A percentile compares a stretch with the other conserved stretches of the same genome.
Conservation (phyloP, 768 basidiomycete genomes). For the Hydnum rufescens region DNA sequence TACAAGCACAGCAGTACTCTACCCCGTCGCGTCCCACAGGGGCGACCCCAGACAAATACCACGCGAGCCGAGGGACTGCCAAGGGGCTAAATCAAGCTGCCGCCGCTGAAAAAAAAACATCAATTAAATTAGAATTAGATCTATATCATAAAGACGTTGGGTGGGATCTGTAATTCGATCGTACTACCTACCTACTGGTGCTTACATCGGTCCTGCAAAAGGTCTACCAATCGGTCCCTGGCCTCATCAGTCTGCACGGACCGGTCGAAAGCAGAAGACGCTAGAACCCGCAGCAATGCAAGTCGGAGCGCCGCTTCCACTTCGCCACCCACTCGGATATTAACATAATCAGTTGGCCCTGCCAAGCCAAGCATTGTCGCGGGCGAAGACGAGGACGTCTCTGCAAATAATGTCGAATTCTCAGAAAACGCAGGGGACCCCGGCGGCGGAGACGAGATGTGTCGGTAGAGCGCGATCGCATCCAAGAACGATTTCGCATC, state of each 20-base stretch:
- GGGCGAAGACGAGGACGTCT: constrained; percentile 1
- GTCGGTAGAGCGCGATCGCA: not conserved
- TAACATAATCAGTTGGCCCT: constrained; percentile 19
- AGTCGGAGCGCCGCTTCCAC: constrained; percentile 25
- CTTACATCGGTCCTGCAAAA: not conserved
- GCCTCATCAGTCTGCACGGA: constrained; percentile 41
- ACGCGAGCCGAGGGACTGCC: too few species aligned
- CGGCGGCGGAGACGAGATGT: not conserved
- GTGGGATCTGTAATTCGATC: too few species aligned
- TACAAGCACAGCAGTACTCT: too few species aligned
- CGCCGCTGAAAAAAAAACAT: too few species aligned
- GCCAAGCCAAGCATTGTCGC: not conserved
- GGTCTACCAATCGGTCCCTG: constrained; percentile 52
- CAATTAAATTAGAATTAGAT: too few species aligned
- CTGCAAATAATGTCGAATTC: not conserved
- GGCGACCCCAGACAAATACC: too few species aligned
- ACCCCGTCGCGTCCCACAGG: too few species aligned
- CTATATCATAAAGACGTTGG: too few species aligned
- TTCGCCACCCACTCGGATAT: too few species aligned
- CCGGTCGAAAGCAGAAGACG: constrained; percentile 28
- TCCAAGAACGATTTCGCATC: not conserved
- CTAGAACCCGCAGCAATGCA: constrained; percentile 34
- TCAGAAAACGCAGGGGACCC: not conserved
- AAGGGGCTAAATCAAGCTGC: too few species aligned
- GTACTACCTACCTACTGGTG: too few species aligned